Evolutionary conservation across 495 filamentous ascomycete genomes (phyloP), one percentile per base, ranked within the genome.

Genomic region (Entonaema liquescens): DNA sequence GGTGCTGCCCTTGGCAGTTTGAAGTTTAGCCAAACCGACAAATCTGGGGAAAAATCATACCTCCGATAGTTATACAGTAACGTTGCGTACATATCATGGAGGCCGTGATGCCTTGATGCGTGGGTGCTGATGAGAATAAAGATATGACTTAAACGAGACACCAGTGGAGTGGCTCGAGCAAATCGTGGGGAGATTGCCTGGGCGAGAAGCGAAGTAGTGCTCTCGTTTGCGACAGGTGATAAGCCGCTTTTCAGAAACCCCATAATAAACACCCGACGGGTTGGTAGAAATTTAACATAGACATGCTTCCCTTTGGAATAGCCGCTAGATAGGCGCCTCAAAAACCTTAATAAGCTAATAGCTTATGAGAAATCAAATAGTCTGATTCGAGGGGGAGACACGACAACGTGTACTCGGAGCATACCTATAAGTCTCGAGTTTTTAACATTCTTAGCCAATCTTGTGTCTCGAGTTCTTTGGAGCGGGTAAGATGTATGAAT

Each of bases 1-100:
- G 55, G 9, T 42, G 57, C 57, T 55, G 65, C 62, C 70, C 70
- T 73, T 73, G 70, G 70, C 70, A 62, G 70, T 73, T 73, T 73
- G 70, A 73, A 68, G 65, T 73, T 73, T 73, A 73, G 70, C 70
- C 70, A 73, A 65, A 68, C 70, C 56, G 55, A 61, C 70, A 73
- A 65, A 73, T 73, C 70, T 54, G 61, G 70, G 59, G 64, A 13
- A 61, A 62, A 73, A 73, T 68, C 47, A 73, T 56, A 73, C 65
- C 60, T 73, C 65, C 56, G 50, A 56, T 36, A 49, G 55, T 36
- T 61, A 65, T 65, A 73, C 61, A 56, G 70, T 68, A 73, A 73
- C 70, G 70, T 73, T 73, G 70, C 70, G 65, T 68, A 73, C 50
- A 64, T 60, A 60, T 54, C 23, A 59, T 59, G 52, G 47, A 72